Conservation (phyloP, 306 rosid genomes). For the Luffa acutangula region DNA sequence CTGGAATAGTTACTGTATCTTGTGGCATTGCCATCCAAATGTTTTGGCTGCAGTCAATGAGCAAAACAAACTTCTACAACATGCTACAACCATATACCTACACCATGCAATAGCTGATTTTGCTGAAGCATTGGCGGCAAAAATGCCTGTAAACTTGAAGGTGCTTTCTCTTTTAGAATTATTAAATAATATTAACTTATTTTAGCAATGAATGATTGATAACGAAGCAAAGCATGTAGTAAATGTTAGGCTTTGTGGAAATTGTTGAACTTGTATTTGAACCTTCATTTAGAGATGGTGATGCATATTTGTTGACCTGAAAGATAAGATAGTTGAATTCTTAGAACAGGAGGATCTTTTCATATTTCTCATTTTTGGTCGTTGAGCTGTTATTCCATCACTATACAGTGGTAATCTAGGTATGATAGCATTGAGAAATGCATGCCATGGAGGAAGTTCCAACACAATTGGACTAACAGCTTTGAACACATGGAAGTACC, state of each 20-base stretch:
- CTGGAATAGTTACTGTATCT: slow-evolving; percentile 96
- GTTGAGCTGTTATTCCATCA: neutral
- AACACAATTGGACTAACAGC: slow-evolving; percentile 69
- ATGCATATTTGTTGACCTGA: neutral
- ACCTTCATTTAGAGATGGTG: neutral
- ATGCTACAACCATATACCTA: slow-evolving; percentile 72
- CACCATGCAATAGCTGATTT: slow-evolving; percentile 68
- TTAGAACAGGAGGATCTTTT: neutral
- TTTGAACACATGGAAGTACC: slow-evolving; percentile 79
- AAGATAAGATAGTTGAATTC: neutral
- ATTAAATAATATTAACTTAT: neutral
- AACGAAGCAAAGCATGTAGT: no score
- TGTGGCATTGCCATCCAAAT: slow-evolving; percentile 88
- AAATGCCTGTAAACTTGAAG: slow-evolving; percentile 85
- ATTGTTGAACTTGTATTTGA: neutral
- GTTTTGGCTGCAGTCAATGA: slow-evolving; percentile 50
- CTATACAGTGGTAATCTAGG: slow-evolving; percentile 66
- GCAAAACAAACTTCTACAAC: slow-evolving; percentile 81
- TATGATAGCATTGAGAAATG: slow-evolving; percentile 86
- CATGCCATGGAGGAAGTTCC: slow-evolving; percentile 89
- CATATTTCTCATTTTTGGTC: neutral
- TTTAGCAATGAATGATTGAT: no score
- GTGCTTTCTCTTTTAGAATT: slow-evolving; percentile 11
- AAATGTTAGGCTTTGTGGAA: neutral
- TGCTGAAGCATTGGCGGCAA: slow-evolving; percentile 66